A percentile compares a stretch with the other conserved stretches of the same genome.
Evolutionary conservation across 176 grass and related monocot species (phyloP).

Genomic region (Musa schizocarpa): DNA sequence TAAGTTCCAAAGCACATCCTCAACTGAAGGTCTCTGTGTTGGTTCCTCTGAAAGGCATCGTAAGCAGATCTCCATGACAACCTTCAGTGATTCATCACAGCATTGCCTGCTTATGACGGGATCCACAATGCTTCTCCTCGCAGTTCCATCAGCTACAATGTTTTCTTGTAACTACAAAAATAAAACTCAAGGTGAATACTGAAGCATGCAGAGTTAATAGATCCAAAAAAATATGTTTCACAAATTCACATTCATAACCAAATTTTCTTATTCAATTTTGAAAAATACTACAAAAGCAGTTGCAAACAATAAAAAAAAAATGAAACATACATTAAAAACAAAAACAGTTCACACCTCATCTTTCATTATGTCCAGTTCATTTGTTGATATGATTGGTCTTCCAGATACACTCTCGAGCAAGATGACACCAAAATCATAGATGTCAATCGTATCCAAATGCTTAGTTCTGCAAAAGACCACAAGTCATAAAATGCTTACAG

Average conservation of each 20-base stretch:
- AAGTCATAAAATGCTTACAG: background rate
- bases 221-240: background rate
- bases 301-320: background rate
- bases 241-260: too few species aligned
- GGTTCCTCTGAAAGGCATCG: constrained; percentile 72
- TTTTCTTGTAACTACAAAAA: constrained; percentile 54
- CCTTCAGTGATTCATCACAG: constrained; percentile 72
- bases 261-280: too few species aligned
- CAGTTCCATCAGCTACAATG: constrained; percentile 47
- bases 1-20: constrained; percentile 95
- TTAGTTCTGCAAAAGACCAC: constrained; percentile 31
- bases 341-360: constrained; percentile 33
- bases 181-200: constrained; percentile 6
- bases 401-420: constrained; percentile 79
- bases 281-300: background rate
- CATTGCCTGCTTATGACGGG: constrained; percentile 44
- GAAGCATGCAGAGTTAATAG: background rate
- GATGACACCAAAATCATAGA: constrained; percentile 85
- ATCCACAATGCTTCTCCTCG: constrained; percentile 60
- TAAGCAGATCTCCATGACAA: constrained; percentile 73
- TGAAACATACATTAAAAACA: too few species aligned
- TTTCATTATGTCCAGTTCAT: constrained; percentile 76
- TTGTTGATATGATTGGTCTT: constrained; percentile 57
- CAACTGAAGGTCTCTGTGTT: constrained; percentile 60
- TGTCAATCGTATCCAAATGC: constrained; percentile 51